phyloP scores from a whole-genome alignment of 108 stramenopile species.

The Nitzschia sp. region DNA sequence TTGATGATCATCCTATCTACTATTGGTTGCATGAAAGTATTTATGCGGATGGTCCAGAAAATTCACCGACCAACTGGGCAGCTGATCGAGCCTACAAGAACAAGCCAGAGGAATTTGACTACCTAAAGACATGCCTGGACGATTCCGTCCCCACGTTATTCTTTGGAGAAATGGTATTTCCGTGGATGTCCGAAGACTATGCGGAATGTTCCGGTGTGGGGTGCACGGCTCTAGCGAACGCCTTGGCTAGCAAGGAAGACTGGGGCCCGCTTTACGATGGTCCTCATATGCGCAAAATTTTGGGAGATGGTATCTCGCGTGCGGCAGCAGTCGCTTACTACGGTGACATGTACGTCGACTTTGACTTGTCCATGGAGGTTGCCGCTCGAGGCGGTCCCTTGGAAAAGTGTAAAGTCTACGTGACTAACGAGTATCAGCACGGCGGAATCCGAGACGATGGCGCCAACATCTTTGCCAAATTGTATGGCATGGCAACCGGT shows the following conservation, averaged over 20 bases:
- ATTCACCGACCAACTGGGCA: conserved; percentile 51
- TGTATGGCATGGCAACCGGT: conserved; percentile 85
- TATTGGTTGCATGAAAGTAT: conserved; percentile 92
- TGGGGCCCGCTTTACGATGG: conserved; percentile 83
- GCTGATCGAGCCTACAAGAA: conserved; percentile 49
- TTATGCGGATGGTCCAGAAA: conserved; percentile 71
- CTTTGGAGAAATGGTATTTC: conserved; percentile 95
- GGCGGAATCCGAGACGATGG: conserved; percentile 90
- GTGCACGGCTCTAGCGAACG: conserved; percentile 62
- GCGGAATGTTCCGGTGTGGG: conserved; percentile 68
- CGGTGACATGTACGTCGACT: conserved; percentile 96
- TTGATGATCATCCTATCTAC: conserved; percentile 93
- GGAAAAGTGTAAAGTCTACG: conserved; percentile 76
- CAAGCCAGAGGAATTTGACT: conserved; percentile 51
- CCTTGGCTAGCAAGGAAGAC: conserved; percentile 73
- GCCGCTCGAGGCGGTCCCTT: conserved; percentile 59
- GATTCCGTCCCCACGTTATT: conserved; percentile 58
- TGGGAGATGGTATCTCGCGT: conserved; percentile 15
- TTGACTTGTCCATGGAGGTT: conserved; percentile 70
- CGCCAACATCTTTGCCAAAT: conserved; percentile 76
- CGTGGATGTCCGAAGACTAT: conserved; percentile 92
- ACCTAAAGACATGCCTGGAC: conserved; percentile 21
- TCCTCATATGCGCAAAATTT: conserved; percentile 59
- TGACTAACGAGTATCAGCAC: conserved; percentile 95
- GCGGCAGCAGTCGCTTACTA: conserved; percentile 89